Conservation (phyloP, 2,329 filamentous ascomycete species). For the Zymoseptoria tritici region DNA sequence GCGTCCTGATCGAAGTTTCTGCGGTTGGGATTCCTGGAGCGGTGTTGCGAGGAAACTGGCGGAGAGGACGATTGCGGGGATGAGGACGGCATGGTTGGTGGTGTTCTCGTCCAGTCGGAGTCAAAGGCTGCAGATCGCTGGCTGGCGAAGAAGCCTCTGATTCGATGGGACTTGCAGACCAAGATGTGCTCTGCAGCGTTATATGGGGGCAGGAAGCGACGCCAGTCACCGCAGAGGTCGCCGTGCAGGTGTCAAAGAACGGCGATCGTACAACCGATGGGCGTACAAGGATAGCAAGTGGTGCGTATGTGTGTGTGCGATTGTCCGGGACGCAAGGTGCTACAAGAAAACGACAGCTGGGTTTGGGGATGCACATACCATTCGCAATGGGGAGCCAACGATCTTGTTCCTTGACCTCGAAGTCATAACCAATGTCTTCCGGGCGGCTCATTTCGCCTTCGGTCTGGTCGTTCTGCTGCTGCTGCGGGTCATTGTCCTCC, state of each 20-base stretch:
- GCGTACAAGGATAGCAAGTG: conserved; percentile 22
- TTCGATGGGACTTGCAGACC: conserved; percentile 40
- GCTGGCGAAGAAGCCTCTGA: conserved; percentile 33
- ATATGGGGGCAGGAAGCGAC: conserved; percentile 29
- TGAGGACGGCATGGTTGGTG: conserved; percentile 38
- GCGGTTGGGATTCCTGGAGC: conserved; percentile 24
- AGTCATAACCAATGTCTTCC: conserved; percentile 65
- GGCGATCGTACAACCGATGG: conserved; percentile 23
- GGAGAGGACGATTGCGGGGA: conserved; percentile 29
- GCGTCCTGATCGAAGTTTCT: conserved; percentile 56
- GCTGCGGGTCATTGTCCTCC: conserved; percentile 89
- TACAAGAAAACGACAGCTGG: conserved; percentile 7
- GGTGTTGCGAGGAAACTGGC: conserved; percentile 20
- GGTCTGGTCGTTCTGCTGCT: conserved; percentile 71
- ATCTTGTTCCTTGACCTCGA: conserved; percentile 99
- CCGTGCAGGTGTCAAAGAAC: conserved; percentile 26
- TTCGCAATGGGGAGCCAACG: conserved; percentile 99
- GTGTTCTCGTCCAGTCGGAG: conserved; percentile 25
- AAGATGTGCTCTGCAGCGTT: conserved; percentile 40
- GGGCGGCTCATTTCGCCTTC: conserved; percentile 23
- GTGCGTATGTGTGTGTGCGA: neutral
- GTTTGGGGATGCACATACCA: conserved; percentile 62
- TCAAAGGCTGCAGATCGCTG: conserved; percentile 28
- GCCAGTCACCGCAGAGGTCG: conserved; percentile 24
- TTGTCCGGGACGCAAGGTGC: conserved; percentile 20